Conservation (phyloP, 176 grass and related monocot genomes). For the Oryza longistaminata region DNA sequence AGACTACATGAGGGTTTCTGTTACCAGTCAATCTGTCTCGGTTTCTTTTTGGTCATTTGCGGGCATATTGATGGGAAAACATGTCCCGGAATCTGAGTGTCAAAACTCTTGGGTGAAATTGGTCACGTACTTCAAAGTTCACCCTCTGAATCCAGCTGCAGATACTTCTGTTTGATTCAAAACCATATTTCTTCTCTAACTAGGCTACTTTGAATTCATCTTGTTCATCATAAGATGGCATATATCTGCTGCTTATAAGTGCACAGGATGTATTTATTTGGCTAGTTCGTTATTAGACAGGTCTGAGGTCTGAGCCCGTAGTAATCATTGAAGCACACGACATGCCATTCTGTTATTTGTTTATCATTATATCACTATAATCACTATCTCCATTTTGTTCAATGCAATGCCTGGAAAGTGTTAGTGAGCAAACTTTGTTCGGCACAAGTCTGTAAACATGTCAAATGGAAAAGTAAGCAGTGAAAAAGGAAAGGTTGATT, state of each 20-base stretch:
- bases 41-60: neutral
- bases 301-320: neutral
- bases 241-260: neutral
- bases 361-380: too few relatives aligned
- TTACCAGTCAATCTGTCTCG: conserved; percentile 23
- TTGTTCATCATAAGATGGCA: neutral
- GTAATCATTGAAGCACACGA: neutral
- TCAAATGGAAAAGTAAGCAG: neutral
- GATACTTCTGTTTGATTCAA: neutral
- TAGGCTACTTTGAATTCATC: neutral
- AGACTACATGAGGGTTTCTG: conserved; percentile 9
- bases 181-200: neutral
- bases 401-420: neutral
- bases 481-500: too few relatives aligned
- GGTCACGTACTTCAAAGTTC: neutral
- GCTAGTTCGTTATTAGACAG: neutral
- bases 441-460: neutral
- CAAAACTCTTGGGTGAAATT: neutral
- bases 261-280: too few relatives aligned
- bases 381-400: neutral
- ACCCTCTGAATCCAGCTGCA: neutral
- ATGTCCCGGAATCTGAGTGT: neutral
- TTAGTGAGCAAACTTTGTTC: neutral
- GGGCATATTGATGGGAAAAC: conserved; percentile 1
- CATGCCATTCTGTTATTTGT: neutral